A percentile compares a stretch with the other conserved stretches of the same genome.
These are phyloP conservation scores for Schoenoplectus triqueter DNA, from an alignment of 202 grass and related monocot species.

Conservation along the genomic window DNA sequence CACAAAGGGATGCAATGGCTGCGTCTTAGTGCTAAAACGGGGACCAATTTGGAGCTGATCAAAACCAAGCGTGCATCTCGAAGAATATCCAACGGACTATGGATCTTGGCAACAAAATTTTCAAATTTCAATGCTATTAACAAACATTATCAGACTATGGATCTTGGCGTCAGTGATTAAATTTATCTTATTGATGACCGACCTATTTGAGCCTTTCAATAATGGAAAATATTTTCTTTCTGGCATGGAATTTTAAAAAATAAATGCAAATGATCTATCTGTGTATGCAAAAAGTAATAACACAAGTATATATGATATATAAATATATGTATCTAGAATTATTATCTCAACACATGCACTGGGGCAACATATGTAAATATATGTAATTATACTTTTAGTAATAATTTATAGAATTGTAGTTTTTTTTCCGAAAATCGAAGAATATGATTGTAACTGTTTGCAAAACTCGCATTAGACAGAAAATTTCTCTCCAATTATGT, in stretches of 20 bases:
- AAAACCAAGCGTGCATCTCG: neutral
- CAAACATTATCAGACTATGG: constrained; percentile 28
- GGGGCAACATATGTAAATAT: too few relatives aligned
- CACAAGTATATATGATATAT: too few relatives aligned
- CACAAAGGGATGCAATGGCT: neutral
- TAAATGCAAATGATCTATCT: too few relatives aligned
- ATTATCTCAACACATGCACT: too few relatives aligned
- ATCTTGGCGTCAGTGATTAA: constrained; percentile 31
- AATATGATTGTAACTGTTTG: too few relatives aligned
- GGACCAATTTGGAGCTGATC: neutral
- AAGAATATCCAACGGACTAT: neutral
- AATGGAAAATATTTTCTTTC: neutral
- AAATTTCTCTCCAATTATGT: too few relatives aligned
- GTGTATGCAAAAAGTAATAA: too few relatives aligned
- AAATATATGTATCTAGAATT: too few relatives aligned
- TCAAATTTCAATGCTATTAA: constrained; percentile 31
- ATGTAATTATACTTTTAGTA: too few relatives aligned
- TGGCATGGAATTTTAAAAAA: neutral
- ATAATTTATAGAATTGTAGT: too few relatives aligned
- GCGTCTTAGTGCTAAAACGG: neutral
- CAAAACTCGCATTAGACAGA: too few relatives aligned
- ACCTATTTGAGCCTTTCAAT: constrained; percentile 35
- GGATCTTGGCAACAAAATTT: constrained; percentile 29
- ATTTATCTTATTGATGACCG: constrained; percentile 41
- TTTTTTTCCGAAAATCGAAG: too few relatives aligned